Evolutionary conservation across 805 yeast species (phyloP).

Genomic region (Ogataea ganodermae): DNA sequence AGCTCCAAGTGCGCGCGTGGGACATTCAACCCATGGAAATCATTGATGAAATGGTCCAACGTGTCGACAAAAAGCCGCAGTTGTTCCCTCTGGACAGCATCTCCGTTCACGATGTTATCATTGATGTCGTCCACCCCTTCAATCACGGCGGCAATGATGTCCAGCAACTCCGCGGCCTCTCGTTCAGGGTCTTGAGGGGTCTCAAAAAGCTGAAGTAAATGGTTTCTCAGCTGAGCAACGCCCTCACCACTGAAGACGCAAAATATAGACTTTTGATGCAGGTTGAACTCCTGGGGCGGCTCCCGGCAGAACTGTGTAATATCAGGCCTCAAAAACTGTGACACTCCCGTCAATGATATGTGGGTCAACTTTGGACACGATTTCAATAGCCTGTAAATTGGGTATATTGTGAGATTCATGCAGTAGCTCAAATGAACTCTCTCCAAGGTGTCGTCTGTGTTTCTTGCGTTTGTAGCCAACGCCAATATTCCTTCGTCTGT

Average conservation of each 20-base stretch:
- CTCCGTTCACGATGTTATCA: conserved; percentile 22
- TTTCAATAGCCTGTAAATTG: conserved; percentile 71
- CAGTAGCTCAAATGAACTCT: conserved; percentile 94
- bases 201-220: conserved; percentile 47
- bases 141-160: conserved; percentile 32
- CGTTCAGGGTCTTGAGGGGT: conserved; percentile 34
- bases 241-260: conserved; percentile 95
- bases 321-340: conserved; percentile 84
- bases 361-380: conserved; percentile 88
- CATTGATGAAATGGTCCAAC: conserved; percentile 32
- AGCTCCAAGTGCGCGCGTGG: conserved; percentile 30
- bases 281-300: conserved; percentile 90
- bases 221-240: conserved; percentile 71
- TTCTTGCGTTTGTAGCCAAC: conserved; percentile 55
- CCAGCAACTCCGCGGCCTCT: conserved; percentile 35
- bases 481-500: conserved; percentile 80
- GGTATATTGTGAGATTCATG: conserved; percentile 72
- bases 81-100: conserved; percentile 28
- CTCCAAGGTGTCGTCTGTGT: conserved; percentile 77
- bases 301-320: conserved; percentile 85
- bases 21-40: conserved; percentile 29
- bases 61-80: conserved; percentile 31
- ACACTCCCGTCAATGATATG: conserved; percentile 86
- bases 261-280: conserved; percentile 78
- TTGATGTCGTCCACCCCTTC: conserved; percentile 24